Base-by-base conservation (phyloP, 179 eudicot genomes). In the Patellifolia procumbens region DNA sequence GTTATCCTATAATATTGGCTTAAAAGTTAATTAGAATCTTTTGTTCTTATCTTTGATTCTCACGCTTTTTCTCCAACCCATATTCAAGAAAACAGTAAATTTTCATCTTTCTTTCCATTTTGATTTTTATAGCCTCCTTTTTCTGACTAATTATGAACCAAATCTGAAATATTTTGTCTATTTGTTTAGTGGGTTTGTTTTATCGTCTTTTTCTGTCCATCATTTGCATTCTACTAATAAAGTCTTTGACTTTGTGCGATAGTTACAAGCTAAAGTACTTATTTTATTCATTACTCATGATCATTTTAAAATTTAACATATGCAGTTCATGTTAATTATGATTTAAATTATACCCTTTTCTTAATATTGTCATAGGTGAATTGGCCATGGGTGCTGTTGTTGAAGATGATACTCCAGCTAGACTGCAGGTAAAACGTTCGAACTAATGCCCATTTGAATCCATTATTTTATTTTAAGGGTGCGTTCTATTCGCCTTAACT, bases 371-470 rank as follows among this genome's bases (percentile, higher is more conserved):
- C 10, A 19, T 35, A 69, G 82, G 42, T 68, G 5, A 75, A 32
- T 22, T n/a, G n/a, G n/a, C n/a, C n/a, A n/a, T n/a, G n/a, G n/a
- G n/a, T n/a, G n/a, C n/a, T n/a, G n/a, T n/a, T 49, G 69, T n/a
- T 0, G 70, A 67, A 82, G 22, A 29, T 52, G 77, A 10, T 26
- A 26, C 29, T 75, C 85, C 80, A 12, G 39, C 12, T 29, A 79
- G 80, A 67, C 37, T 82, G 66, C 65, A 75, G 85, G 85, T 82
- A 81, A 58, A 2, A 19, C 26, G 34, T 64, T 74, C 13, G 22
- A 45, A 45, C 58, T 51, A 22, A 52, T 43, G 46, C 16, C 3
- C 29, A 7, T 13, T 22, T 35, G 16, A 34, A 15, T 20, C 2
- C n/a, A 26, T 15, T 0, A 7, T 35, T 2, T 19, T 15, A 3